Evolutionary conservation across 2,329 filamentous ascomycete genomes (phyloP).

Genomic region (Pseudopithomyces chartarum): DNA sequence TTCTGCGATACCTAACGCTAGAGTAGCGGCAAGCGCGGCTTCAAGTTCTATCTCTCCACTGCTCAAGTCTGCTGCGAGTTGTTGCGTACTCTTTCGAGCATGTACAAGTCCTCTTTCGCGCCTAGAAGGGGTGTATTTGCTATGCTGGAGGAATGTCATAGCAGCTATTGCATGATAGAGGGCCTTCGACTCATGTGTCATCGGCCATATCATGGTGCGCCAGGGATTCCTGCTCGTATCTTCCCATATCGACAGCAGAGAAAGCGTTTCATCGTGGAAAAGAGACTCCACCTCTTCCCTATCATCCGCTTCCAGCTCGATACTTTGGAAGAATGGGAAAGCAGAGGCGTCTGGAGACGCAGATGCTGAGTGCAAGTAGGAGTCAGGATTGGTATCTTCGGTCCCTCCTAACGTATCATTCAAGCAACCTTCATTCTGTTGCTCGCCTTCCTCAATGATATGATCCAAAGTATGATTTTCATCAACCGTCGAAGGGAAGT

Average conservation of each 20-base stretch:
- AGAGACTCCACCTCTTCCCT: slow-evolving; percentile 64
- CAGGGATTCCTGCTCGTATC: slow-evolving; percentile 70
- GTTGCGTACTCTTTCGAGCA: slow-evolving; percentile 64
- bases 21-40: slow-evolving; percentile 67
- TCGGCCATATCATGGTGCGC: slow-evolving; percentile 70
- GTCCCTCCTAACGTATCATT: neutral
- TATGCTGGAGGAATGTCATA: slow-evolving; percentile 69
- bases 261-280: slow-evolving; percentile 68
- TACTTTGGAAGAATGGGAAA: slow-evolving; percentile 1
- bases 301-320: slow-evolving; percentile 42
- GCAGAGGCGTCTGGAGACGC: slow-evolving; percentile 8
- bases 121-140: slow-evolving; percentile 59
- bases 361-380: slow-evolving; percentile 33
- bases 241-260: slow-evolving; percentile 71
- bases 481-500: neutral
- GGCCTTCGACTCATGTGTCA: slow-evolving; percentile 65
- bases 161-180: slow-evolving; percentile 69
- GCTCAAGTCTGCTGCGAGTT: slow-evolving; percentile 56
- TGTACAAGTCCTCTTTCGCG: slow-evolving; percentile 66
- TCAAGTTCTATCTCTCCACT: slow-evolving; percentile 65
- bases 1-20: slow-evolving; percentile 69
- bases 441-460: neutral
- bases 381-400: slow-evolving; percentile 54
- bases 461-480: neutral
- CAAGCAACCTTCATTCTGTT: neutral